A percentile compares a stretch with the other conserved stretches of the same genome.
Conservation (phyloP, 176 grass and related monocot genomes). For the Tillandsia leiboldiana region DNA sequence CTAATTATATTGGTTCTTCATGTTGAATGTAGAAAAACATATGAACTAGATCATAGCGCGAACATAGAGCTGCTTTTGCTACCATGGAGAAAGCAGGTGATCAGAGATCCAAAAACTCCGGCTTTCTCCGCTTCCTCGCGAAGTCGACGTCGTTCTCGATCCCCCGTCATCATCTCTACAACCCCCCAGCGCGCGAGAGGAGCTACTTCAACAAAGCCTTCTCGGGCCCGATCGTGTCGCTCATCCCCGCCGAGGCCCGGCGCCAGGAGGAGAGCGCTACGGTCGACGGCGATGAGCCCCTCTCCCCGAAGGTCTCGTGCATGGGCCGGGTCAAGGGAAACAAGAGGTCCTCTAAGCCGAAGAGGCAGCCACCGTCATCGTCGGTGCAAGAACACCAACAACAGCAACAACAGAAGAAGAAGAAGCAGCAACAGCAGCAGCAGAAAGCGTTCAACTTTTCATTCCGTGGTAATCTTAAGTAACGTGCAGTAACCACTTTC, state of each 20-base stretch:
- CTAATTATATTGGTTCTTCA: not conserved
- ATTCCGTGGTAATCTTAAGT: no score
- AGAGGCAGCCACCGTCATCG: constrained; percentile 7
- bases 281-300: constrained; percentile 44
- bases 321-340: constrained; percentile 81
- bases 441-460: no score
- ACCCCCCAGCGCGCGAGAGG: no score
- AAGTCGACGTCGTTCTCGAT: constrained; percentile 41
- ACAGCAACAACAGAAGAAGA: constrained; percentile 4
- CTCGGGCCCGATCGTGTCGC: constrained; percentile 68
- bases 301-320: constrained; percentile 85
- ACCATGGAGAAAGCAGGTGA: not conserved
- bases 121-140: constrained; percentile 45
- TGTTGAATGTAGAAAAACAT: not conserved
- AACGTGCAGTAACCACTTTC: no score
- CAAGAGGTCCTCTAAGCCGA: constrained; percentile 6
- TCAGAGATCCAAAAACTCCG: constrained; percentile 30
- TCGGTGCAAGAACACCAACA: not conserved
- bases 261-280: constrained; percentile 18
- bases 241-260: constrained; percentile 53
- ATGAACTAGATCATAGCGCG: not conserved
- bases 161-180: constrained; percentile 3
- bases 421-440: not conserved
- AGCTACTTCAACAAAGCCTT: constrained; percentile 58
- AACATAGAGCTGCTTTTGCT: not conserved